phyloP scores from a whole-genome alignment of 2,329 filamentous ascomycete species.

The Stemphylium lycopersici region DNA sequence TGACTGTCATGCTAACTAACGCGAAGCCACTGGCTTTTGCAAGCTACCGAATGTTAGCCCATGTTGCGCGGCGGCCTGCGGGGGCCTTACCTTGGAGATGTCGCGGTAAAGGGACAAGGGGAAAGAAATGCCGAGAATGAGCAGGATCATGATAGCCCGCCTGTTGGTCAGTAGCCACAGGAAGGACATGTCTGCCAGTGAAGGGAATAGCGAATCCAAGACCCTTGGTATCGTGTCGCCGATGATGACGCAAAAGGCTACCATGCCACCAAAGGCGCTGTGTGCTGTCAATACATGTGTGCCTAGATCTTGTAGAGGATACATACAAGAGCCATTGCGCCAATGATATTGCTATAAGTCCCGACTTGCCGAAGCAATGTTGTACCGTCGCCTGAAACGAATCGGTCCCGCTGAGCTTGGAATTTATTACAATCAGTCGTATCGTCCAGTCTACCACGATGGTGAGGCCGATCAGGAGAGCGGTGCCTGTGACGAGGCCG shows the following conservation, averaged over 20 bases:
- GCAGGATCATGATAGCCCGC: constrained; percentile 83
- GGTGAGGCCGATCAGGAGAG: constrained; percentile 80
- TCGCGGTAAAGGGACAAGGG: constrained; percentile 93
- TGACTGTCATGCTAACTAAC: constrained; percentile 89
- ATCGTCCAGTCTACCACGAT: constrained; percentile 97
- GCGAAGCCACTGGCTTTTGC: constrained; percentile 95
- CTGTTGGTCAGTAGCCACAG: constrained; percentile 83
- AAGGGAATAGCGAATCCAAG: constrained; percentile 79
- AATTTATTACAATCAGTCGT: constrained; percentile 94
- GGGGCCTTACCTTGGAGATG: constrained; percentile 75
- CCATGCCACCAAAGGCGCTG: constrained; percentile 94
- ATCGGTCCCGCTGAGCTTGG: constrained; percentile 90
- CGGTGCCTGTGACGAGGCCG: constrained; percentile 78
- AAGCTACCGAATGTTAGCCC: constrained; percentile 64
- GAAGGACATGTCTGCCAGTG: constrained; percentile 72
- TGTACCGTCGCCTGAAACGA: constrained; percentile 97
- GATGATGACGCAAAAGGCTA: constrained; percentile 96
- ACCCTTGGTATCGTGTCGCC: constrained; percentile 96
- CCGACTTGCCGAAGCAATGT: constrained; percentile 88
- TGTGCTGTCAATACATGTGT: constrained; percentile 25
- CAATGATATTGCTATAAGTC: constrained; percentile 85
- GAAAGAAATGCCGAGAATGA: constrained; percentile 84
- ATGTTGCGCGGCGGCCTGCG: constrained; percentile 13
- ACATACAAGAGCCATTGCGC: constrained; percentile 91
- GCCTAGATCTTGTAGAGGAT: neutral